These are phyloP conservation scores for Pilaira anomala DNA, from an alignment of 192 early-diverging fungal genomes.

Conservation along the genomic window DNA sequence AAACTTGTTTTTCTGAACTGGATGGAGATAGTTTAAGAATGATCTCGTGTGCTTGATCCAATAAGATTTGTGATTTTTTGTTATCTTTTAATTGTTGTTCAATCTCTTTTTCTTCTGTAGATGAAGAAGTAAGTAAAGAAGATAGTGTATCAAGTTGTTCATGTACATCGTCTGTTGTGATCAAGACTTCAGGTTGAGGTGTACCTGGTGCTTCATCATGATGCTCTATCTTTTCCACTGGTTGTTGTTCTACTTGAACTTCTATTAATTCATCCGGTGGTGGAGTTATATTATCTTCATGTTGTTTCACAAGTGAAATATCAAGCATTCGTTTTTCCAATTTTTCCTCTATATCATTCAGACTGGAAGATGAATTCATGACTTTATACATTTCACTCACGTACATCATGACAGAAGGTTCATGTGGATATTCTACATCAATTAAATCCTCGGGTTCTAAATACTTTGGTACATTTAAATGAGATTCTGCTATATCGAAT, in stretches of 20 bases:
- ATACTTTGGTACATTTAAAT: slow-evolving; percentile 40
- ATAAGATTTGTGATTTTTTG: not conserved
- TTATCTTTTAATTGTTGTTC: not conserved
- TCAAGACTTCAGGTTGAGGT: slow-evolving; percentile 3
- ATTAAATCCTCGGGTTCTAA: slow-evolving; percentile 45
- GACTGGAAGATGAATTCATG: slow-evolving; percentile 37
- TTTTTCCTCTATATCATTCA: not conserved
- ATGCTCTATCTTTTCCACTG: not conserved
- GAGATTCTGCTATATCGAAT: slow-evolving; percentile 40
- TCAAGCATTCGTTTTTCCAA: slow-evolving; percentile 5
- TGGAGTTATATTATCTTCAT: not conserved
- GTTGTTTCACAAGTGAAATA: not conserved
- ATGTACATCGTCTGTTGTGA: not conserved
- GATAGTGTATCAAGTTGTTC: slow-evolving; percentile 1
- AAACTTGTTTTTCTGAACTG: not conserved
- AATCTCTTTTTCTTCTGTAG: not conserved
- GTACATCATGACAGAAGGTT: slow-evolving; percentile 53
- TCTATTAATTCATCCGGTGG: not conserved
- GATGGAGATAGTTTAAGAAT: not conserved
- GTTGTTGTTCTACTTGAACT: not conserved
- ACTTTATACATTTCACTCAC: slow-evolving; percentile 47
- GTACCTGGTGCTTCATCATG: slow-evolving; percentile 1
- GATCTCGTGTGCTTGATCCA: not conserved
- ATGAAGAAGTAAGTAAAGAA: not conserved
- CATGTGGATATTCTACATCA: slow-evolving; percentile 50